Percentiles rank a stretch among this genome's conserved stretches.
These are phyloP conservation scores for Prunus davidiana DNA, from an alignment of 306 rosid species.

Conservation along the genomic window DNA sequence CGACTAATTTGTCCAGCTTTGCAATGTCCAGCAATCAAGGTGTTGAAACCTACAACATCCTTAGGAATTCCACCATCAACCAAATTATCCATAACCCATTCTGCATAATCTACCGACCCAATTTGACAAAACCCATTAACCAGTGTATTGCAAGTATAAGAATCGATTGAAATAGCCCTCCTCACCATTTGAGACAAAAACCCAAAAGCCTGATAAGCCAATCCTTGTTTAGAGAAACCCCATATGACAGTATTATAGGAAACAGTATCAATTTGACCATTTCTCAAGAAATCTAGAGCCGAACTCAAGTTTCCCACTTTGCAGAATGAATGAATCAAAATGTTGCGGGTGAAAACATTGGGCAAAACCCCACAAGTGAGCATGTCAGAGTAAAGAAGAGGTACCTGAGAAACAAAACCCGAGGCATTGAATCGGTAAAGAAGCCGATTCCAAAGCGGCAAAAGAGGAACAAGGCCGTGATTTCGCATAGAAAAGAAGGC, in stretches of 20 bases:
- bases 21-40: conserved; percentile 65
- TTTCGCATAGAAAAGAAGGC: conserved; percentile 55
- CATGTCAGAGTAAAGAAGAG: conserved; percentile 50
- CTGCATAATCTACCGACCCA: conserved; percentile 57
- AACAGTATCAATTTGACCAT: conserved; percentile 45
- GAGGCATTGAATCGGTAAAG: conserved; percentile 55
- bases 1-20: conserved; percentile 49
- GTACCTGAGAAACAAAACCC: conserved; percentile 62
- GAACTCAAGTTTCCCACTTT: conserved; percentile 55
- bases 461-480: conserved; percentile 47
- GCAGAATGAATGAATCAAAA: conserved; percentile 73
- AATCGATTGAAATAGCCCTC: conserved; percentile 45
- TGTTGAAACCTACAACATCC: conserved; percentile 52
- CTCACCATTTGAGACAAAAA: conserved; percentile 73
- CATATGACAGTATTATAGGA: conserved; percentile 67
- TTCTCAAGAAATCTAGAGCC: conserved; percentile 54
- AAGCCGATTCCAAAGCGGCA: conserved; percentile 61
- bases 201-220: conserved; percentile 61
- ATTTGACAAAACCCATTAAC: conserved; percentile 61
- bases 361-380: conserved; percentile 58
- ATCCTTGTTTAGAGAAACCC: conserved; percentile 62
- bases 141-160: conserved; percentile 55
- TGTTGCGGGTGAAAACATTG: conserved; percentile 54
- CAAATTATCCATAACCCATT: conserved; percentile 52
- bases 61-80: conserved; percentile 44